phyloP scores from a whole-genome alignment of 345 rosid genomes.

The Melaleuca alternifolia region DNA sequence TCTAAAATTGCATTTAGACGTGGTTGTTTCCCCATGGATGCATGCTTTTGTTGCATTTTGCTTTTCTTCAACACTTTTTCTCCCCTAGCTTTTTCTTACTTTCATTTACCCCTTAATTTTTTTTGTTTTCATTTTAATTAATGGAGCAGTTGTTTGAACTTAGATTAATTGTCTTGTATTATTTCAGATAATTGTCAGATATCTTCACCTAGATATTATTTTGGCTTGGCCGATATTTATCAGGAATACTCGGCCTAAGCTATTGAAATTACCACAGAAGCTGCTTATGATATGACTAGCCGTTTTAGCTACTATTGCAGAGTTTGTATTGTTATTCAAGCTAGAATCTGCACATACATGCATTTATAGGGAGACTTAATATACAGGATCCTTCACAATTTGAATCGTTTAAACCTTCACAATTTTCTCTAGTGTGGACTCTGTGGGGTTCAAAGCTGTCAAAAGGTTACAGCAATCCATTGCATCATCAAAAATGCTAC shows the following conservation, averaged over 20 bases:
- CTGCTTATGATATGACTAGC: not conserved
- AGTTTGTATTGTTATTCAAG: not conserved
- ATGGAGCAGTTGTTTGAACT: not conserved
- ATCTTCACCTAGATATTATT: not conserved
- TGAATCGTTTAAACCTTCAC: constrained; percentile 28
- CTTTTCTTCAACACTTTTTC: not conserved
- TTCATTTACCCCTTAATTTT: not conserved
- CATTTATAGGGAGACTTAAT: not conserved
- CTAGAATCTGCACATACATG: not conserved
- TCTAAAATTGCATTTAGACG: not conserved
- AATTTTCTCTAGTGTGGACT: constrained; percentile 72
- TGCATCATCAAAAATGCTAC: constrained; percentile 5
- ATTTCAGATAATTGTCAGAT: not conserved
- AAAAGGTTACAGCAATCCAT: constrained; percentile 18
- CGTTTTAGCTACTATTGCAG: not conserved
- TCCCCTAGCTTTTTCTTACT: not conserved
- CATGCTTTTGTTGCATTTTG: not conserved
- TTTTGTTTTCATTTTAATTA: not conserved
- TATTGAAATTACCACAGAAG: not conserved
- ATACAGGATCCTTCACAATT: not conserved
- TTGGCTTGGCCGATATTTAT: not conserved
- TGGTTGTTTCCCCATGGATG: not conserved
- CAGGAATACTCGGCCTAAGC: not conserved
- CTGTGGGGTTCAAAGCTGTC: constrained; percentile 32
- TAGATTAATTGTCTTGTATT: not conserved